Conservation (phyloP, 176 grass and related monocot genomes). For the Elymus sibiricus region DNA sequence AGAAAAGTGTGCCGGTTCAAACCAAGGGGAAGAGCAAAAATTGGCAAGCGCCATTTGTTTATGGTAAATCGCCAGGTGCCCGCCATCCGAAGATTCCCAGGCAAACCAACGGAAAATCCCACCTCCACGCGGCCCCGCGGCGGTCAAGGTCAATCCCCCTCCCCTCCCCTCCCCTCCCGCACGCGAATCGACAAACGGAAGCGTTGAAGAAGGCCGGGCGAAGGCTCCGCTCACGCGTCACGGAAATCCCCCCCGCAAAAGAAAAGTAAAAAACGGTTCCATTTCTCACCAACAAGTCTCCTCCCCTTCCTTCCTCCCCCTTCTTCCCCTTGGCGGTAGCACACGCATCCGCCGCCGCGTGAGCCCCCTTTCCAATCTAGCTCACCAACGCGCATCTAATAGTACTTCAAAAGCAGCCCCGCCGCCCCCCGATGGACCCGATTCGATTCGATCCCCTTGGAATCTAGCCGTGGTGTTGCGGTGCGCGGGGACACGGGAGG, state of each 20-base stretch:
- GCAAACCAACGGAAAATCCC: neutral
- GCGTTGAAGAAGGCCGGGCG: conserved; percentile 2
- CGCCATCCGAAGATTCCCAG: neutral
- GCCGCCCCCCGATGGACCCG: neutral
- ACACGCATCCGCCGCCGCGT: neutral
- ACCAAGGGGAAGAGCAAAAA: neutral
- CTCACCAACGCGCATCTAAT: neutral
- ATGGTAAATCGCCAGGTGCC: neutral
- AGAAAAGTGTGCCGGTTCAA: too few relatives aligned
- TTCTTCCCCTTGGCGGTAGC: conserved; percentile 8
- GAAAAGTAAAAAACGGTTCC: neutral
- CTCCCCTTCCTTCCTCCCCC: neutral
- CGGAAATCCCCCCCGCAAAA: neutral
- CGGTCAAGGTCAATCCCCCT: neutral
- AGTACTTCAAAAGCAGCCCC: neutral
- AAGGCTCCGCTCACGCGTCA: neutral
- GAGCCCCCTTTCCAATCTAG: conserved; percentile 21
- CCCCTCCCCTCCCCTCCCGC: neutral
- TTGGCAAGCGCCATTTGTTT: neutral
- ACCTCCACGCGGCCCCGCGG: neutral
- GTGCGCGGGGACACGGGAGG: neutral
- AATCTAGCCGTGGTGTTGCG: conserved; percentile 2
- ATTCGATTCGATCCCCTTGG: neutral
- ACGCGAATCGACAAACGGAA: neutral
- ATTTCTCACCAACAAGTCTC: neutral